These are phyloP conservation scores for Myxozyma monticola DNA, from an alignment of 805 yeast species.

Conservation along the genomic window DNA sequence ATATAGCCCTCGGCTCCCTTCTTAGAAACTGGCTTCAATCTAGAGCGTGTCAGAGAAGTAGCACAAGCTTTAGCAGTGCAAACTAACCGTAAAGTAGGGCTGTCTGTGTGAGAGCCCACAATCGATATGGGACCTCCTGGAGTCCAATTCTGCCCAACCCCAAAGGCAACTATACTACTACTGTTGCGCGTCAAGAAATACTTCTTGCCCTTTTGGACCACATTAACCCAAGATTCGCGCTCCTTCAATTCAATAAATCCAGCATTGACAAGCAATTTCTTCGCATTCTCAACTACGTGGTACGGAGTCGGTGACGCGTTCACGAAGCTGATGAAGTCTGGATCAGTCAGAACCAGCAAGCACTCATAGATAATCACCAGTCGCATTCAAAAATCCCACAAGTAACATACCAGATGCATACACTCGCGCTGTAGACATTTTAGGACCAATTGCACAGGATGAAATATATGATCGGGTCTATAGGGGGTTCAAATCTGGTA, in stretches of 20 bases:
- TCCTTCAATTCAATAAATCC: constrained; percentile 78
- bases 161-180: constrained; percentile 84
- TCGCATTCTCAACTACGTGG: constrained; percentile 77
- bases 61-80: no score
- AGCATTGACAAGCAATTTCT: constrained; percentile 51
- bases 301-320: constrained; percentile 91
- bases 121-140: constrained; percentile 84
- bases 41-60: not conserved
- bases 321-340: constrained; percentile 71
- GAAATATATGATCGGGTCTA: no score
- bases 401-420: constrained; percentile 21
- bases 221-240: constrained; percentile 65
- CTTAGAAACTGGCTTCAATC: constrained; percentile 82
- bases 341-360: not conserved
- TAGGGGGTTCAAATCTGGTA: no score
- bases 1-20: constrained; percentile 69
- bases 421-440: constrained; percentile 22
- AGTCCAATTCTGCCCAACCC: constrained; percentile 68
- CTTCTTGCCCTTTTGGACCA: constrained; percentile 56
- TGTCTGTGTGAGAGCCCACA: constrained; percentile 95
- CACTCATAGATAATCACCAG: not conserved
- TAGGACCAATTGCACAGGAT: constrained; percentile 13
- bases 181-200: constrained; percentile 88
- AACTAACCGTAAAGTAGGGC: constrained; percentile 68
- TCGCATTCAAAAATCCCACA: no score